These are phyloP conservation scores for Apiotrichum domesticum DNA, from an alignment of 1,284 basidiomycete genomes.

Conservation along the genomic window DNA sequence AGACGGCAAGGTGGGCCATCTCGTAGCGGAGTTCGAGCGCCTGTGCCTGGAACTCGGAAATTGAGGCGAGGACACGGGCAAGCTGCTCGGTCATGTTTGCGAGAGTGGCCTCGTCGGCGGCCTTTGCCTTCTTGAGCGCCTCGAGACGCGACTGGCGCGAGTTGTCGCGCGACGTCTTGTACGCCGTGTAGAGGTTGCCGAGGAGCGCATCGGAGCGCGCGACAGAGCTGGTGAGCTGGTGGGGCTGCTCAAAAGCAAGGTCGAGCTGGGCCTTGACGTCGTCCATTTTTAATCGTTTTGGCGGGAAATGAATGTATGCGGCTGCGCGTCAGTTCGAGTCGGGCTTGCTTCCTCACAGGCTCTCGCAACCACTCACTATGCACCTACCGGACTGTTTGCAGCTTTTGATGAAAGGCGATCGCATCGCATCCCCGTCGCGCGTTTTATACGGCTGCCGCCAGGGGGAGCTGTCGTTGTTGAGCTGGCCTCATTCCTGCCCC, in stretches of 20 bases:
- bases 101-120: constrained; percentile 1
- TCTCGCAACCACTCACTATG: too few species aligned
- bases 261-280: constrained; percentile 5
- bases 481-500: too few species aligned
- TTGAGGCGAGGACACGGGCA: background rate
- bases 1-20: constrained; percentile 5
- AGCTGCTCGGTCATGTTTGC: background rate
- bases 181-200: constrained; percentile 1
- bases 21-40: constrained; percentile 5
- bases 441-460: too few species aligned
- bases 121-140: background rate
- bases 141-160: background rate
- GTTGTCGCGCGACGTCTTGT: constrained; percentile 1
- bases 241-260: constrained; percentile 1
- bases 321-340: background rate
- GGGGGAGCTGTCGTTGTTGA: too few species aligned
- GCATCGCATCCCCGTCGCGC: too few species aligned
- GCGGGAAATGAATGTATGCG: background rate
- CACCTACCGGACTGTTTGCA: too few species aligned
- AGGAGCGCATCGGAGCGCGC: constrained; percentile 1
- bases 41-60: constrained; percentile 3
- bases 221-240: background rate
- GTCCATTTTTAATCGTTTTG: background rate
- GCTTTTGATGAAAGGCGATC: too few species aligned
- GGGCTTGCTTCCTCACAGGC: background rate